Evolutionary conservation across 1,284 basidiomycete genomes (phyloP).

Genomic region (Pseudomicrostroma phylloplanum): DNA sequence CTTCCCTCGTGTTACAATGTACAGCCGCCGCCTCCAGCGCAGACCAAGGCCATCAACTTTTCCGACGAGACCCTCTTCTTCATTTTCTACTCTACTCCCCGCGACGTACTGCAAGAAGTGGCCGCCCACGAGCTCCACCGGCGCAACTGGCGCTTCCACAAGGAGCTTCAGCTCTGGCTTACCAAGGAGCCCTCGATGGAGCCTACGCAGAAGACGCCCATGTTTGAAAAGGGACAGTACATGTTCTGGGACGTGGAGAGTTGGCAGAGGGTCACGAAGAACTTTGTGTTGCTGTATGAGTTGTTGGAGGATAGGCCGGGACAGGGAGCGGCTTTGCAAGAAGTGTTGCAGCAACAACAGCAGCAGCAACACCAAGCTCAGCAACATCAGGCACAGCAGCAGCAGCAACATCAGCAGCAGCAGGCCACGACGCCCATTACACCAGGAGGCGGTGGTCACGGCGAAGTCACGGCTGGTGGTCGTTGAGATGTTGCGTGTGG

Average conservation of each 20-base stretch:
- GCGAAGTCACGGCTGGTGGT: not conserved
- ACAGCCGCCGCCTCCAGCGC: slow-evolving; percentile 78
- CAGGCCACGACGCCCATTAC: not conserved
- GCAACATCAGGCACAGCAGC: slow-evolving; percentile 10
- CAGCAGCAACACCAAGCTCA: slow-evolving; percentile 15
- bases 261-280: slow-evolving; percentile 70
- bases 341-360: slow-evolving; percentile 19
- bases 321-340: slow-evolving; percentile 23
- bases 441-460: not conserved
- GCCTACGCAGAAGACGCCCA: slow-evolving; percentile 77
- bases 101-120: slow-evolving; percentile 87
- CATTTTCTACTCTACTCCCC: slow-evolving; percentile 93
- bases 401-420: slow-evolving; percentile 1
- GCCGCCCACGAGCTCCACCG: slow-evolving; percentile 95
- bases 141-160: slow-evolving; percentile 97
- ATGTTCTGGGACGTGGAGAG: slow-evolving; percentile 85
- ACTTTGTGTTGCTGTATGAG: slow-evolving; percentile 76
- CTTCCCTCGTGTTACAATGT: slow-evolving; percentile 91
- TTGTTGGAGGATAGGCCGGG: slow-evolving; percentile 73
- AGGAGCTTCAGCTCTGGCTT: slow-evolving; percentile 87
- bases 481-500: not conserved
- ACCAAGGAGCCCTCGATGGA: slow-evolving; percentile 81
- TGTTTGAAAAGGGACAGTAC: slow-evolving; percentile 80
- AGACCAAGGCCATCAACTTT: slow-evolving; percentile 78
- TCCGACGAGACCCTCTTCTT: slow-evolving; percentile 97